These are phyloP conservation scores for Penicillium palitans DNA, from an alignment of 2,329 filamentous ascomycete species.

Conservation along the genomic window DNA sequence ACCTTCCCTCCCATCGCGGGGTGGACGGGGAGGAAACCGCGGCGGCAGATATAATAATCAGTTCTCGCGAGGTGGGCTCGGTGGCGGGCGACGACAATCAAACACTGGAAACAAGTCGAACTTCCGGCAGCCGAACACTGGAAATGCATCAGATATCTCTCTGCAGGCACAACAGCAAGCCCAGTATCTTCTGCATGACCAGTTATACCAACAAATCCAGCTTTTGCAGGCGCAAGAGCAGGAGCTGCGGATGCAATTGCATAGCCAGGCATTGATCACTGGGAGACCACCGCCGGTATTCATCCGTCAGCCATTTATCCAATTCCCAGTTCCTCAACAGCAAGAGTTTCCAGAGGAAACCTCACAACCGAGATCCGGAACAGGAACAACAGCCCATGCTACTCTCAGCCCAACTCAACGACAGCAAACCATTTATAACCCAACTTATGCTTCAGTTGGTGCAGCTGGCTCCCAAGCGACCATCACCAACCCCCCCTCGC, in stretches of 20 bases:
- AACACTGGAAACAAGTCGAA: constrained; percentile 53
- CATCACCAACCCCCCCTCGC: constrained; percentile 50
- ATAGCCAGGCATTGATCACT: constrained; percentile 47
- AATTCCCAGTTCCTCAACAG: constrained; percentile 42
- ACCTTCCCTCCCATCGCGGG: constrained; percentile 46
- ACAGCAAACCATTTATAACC: constrained; percentile 38
- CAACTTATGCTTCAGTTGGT: constrained; percentile 41
- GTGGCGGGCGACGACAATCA: constrained; percentile 56
- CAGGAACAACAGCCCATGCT: constrained; percentile 41
- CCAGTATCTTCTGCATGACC: constrained; percentile 50
- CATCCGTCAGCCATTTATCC: constrained; percentile 45
- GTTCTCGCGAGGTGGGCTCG: constrained; percentile 49
- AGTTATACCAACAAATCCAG: constrained; percentile 52
- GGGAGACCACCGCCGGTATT: constrained; percentile 42
- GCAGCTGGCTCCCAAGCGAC: constrained; percentile 38
- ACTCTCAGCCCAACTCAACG: constrained; percentile 35
- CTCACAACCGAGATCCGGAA: constrained; percentile 39
- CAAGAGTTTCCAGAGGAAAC: constrained; percentile 40
- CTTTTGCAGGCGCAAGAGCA: constrained; percentile 53
- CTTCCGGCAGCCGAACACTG: constrained; percentile 40
- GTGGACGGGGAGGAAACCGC: constrained; percentile 51
- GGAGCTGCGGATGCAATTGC: constrained; percentile 49
- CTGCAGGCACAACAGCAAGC: constrained; percentile 48
- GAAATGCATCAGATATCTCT: constrained; percentile 40
- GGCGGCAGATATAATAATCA: constrained; percentile 52